Percentiles rank a stretch among this genome's conserved stretches.
phyloP scores from a whole-genome alignment of 805 yeast genomes.

The Candida silvicultrix region DNA sequence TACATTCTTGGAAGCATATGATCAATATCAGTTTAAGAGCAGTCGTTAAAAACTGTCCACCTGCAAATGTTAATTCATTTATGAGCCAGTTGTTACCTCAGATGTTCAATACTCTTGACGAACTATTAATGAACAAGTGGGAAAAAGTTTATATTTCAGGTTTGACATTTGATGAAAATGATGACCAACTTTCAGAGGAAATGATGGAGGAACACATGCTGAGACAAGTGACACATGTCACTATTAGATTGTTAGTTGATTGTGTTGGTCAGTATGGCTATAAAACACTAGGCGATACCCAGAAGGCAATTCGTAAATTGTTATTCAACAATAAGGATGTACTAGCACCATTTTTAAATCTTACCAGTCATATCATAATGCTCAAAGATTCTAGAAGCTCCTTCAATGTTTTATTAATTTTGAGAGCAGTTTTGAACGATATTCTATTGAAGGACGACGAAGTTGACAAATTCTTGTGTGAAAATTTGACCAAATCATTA shows the following conservation, averaged over 20 bases:
- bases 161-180: conserved; percentile 38
- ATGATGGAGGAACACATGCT: conserved; percentile 97
- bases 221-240: conserved; percentile 88
- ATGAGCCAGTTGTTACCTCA: conserved; percentile 76
- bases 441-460: conserved; percentile 63
- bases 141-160: conserved; percentile 45
- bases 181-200: conserved; percentile 87
- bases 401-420: conserved; percentile 78
- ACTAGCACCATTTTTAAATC: conserved; percentile 70
- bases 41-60: conserved; percentile 85
- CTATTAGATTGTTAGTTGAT: conserved; percentile 81
- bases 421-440: conserved; percentile 67
- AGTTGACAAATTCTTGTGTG: conserved; percentile 58
- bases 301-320: conserved; percentile 56
- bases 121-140: conserved; percentile 75
- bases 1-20: conserved; percentile 97
- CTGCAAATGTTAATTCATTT: conserved; percentile 55
- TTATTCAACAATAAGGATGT: conserved; percentile 59
- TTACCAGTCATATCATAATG: conserved; percentile 69
- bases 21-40: conserved; percentile 83
- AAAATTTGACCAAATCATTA: conserved; percentile 64
- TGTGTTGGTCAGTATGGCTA: conserved; percentile 71
- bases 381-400: conserved; percentile 91
- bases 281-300: conserved; percentile 45
- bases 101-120: conserved; percentile 66